phyloP scores from a whole-genome alignment of 1,284 basidiomycete species.

The Psilocybe mexicana region DNA sequence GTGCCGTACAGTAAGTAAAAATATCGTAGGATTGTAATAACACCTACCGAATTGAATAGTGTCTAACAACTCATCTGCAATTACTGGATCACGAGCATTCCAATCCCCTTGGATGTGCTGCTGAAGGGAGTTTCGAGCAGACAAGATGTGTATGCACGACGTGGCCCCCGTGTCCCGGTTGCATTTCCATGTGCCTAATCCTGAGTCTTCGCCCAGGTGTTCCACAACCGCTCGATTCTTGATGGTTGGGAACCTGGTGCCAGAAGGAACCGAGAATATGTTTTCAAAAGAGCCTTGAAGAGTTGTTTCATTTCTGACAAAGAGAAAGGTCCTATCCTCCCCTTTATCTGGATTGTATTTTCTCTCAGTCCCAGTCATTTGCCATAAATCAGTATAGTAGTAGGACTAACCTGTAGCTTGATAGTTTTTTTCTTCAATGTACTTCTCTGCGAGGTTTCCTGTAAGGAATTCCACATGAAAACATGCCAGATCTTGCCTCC shows the following conservation, averaged over 20 bases:
- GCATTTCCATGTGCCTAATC: conserved; percentile 11
- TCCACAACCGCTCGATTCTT: conserved; percentile 11
- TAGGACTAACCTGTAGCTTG: no score
- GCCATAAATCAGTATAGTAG: neutral
- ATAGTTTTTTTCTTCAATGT: neutral
- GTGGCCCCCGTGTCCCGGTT: conserved; percentile 1
- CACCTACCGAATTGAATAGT: neutral
- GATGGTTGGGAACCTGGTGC: neutral
- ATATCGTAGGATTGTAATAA: neutral
- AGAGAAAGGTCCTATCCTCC: conserved; percentile 3
- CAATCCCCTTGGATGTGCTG: neutral
- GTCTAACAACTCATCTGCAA: neutral
- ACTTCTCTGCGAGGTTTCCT: neutral
- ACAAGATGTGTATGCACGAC: conserved; percentile 4
- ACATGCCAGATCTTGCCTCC: neutral
- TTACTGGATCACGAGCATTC: neutral
- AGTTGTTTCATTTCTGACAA: conserved; percentile 1
- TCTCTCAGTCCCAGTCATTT: neutral
- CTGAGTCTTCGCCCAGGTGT: conserved; percentile 8
- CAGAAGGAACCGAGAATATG: conserved; percentile 4
- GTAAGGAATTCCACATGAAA: neutral
- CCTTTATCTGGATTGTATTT: neutral
- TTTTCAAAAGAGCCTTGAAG: neutral
- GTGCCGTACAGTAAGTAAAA: neutral
- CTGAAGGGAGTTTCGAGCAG: conserved; percentile 3